These are phyloP conservation scores for Chenopodium suecicum DNA, from an alignment of 148 eudicot species.

Conservation along the genomic window DNA sequence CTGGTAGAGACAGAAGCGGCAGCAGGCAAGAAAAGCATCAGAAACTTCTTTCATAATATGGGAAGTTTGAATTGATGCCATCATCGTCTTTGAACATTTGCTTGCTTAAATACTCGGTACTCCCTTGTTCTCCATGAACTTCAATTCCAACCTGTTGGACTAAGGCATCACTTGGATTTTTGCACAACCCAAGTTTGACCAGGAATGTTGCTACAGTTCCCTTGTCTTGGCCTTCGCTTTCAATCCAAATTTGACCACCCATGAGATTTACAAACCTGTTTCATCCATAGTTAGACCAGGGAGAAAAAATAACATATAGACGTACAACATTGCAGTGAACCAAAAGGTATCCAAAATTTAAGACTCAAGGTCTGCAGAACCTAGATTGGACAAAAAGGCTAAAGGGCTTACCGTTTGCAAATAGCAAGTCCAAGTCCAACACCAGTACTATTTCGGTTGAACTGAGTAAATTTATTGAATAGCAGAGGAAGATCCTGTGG, in stretches of 20 bases:
- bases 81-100: constrained; percentile 19
- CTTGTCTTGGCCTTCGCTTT: constrained; percentile 83
- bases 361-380: neutral
- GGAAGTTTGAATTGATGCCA: constrained; percentile 19
- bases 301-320: neutral
- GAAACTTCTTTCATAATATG: constrained; percentile 26
- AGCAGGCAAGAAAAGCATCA: constrained; percentile 5
- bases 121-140: constrained; percentile 27
- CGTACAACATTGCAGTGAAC: neutral
- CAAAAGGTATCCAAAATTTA: neutral
- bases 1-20: neutral
- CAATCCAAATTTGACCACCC: constrained; percentile 89
- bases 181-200: constrained; percentile 65
- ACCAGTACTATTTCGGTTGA: constrained; percentile 43
- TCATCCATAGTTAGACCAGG: neutral
- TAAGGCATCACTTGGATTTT: constrained; percentile 25
- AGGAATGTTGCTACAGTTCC: constrained; percentile 63
- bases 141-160: constrained; percentile 24
- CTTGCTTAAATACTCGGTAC: constrained; percentile 25
- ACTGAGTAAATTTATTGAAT: constrained; percentile 66
- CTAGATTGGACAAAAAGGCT: neutral
- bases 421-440: constrained; percentile 92
- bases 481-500: constrained; percentile 66
- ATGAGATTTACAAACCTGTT: constrained; percentile 83
- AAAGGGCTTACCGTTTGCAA: constrained; percentile 63